Base-by-base conservation (phyloP, 2,329 filamentous ascomycete genomes). In the Conoideocrella luteorostrata region DNA sequence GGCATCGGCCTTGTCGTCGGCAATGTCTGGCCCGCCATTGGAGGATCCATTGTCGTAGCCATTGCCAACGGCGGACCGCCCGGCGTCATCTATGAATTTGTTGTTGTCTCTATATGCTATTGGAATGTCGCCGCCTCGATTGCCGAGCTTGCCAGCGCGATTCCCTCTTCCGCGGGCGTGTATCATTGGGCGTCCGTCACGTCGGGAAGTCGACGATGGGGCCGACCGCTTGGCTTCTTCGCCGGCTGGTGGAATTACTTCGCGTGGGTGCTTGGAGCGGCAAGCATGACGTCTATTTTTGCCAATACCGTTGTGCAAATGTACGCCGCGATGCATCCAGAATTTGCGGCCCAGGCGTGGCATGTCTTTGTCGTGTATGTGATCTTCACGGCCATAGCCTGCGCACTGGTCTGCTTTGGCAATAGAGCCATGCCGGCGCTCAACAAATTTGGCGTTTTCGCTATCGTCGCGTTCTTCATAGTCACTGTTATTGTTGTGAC, bases 121-220 rank as follows among this genome's bases (percentile, higher is more conserved):
- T 77, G 74, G 66, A 61, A 75, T 40, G 68, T 82, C 20, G 75
- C 74, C 0, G 74, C 76, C 4, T 77, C 71, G 11, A 70, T 82
- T 45, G 77, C 78, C 35, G 78, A 82, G 58, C 63, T 82, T 22
- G 75, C 77, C 11, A 78, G 74, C 41, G 72, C 76, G 15, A 78
- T 81, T 48, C 78, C 78, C n/a, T 80, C 76, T 1, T 71, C 75
- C 6, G 74, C 71, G 43, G 77, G 76, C 20, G 74, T 81, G 5
- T 82, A 82, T 46, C 77, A 81, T 52, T 81, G 75, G 74, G 77
- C 77, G 3, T 71, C 75, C 12, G 66, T 80, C 7, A 79, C 76
- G 2, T 72, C 75, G 0, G 78, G 78, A 2, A 40, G 23, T 22
- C 60, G 40, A 20, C 43, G 49, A 43, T 73, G 71, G 61, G 77